These are phyloP conservation scores for Euptelea pleiosperma DNA, from an alignment of 164 flowering plant genomes.

Conservation along the genomic window DNA sequence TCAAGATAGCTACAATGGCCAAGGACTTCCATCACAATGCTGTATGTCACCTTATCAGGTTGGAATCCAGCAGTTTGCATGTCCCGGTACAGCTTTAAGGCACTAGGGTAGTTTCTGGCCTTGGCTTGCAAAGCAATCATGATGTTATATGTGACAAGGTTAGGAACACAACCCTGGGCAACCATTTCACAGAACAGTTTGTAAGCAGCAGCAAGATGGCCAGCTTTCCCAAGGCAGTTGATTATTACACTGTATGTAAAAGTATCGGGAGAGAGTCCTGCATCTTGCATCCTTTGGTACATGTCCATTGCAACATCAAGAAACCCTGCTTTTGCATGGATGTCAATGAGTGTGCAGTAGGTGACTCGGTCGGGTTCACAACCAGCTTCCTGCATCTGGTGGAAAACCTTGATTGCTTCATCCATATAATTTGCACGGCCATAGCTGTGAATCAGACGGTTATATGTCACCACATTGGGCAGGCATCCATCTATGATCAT, in stretches of 20 bases:
- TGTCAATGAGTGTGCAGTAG: constrained; percentile 92
- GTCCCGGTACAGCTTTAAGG: constrained; percentile 72
- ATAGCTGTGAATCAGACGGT: constrained; percentile 90
- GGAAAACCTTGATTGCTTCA: constrained; percentile 69
- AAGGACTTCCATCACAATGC: constrained; percentile 96
- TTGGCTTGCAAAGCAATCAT: constrained; percentile 95
- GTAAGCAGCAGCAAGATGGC: constrained; percentile 70
- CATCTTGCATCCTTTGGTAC: constrained; percentile 79
- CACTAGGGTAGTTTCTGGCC: constrained; percentile 74
- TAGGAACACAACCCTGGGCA: constrained; percentile 79
- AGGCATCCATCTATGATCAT: constrained; percentile 81
- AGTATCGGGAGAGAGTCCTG: constrained; percentile 90
- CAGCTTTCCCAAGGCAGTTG: constrained; percentile 96
- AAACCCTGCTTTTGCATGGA: constrained; percentile 95
- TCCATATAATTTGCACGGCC: constrained; percentile 85
- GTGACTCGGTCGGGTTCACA: constrained; percentile 90
- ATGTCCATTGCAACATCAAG: constrained; percentile 86
- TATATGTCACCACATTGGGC: constrained; percentile 92
- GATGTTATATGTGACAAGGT: constrained; percentile 86
- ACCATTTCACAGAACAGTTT: constrained; percentile 85
- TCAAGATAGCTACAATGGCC: constrained; percentile 94
- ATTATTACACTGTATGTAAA: constrained; percentile 97
- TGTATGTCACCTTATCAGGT: constrained; percentile 94
- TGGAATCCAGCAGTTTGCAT: constrained; percentile 85
- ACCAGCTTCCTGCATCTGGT: constrained; percentile 67